Evolutionary conservation across 371 early-diverging fungal genomes (phyloP).

Genomic region (Lichtheimia corymbifera): DNA sequence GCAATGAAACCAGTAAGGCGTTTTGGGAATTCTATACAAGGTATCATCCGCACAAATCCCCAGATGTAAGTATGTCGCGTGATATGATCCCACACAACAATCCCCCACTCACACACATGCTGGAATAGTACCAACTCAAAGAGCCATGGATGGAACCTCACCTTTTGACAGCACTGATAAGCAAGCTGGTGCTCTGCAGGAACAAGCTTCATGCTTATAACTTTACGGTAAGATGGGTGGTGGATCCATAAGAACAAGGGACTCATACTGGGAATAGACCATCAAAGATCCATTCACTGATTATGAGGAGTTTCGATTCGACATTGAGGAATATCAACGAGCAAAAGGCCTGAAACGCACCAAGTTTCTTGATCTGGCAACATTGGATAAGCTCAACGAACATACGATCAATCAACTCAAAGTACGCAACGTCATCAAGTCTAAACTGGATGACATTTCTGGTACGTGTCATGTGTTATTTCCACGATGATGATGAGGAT

Average conservation of each 20-base stretch:
- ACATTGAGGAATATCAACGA: slow-evolving; percentile 58
- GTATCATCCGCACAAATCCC: slow-evolving; percentile 47
- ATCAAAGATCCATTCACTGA: slow-evolving; percentile 70
- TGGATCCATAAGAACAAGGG: not conserved
- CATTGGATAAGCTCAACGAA: slow-evolving; percentile 44
- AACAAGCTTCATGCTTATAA: slow-evolving; percentile 62
- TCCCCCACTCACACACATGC: not conserved
- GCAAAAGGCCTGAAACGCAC: slow-evolving; percentile 32
- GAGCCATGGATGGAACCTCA: slow-evolving; percentile 65
- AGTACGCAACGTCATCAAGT: slow-evolving; percentile 61
- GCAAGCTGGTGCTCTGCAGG: slow-evolving; percentile 53
- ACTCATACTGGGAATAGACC: slow-evolving; percentile 18
- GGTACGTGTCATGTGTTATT: slow-evolving; percentile 22
- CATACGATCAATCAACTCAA: slow-evolving; percentile 38
- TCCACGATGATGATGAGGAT: too few relatives aligned
- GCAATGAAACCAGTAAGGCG: slow-evolving; percentile 58
- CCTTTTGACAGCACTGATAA: slow-evolving; percentile 59
- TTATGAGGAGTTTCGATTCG: slow-evolving; percentile 48
- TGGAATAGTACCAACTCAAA: slow-evolving; percentile 26
- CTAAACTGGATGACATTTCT: slow-evolving; percentile 66
- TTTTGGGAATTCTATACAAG: slow-evolving; percentile 52
- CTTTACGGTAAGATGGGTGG: slow-evolving; percentile 46
- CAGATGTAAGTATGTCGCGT: slow-evolving; percentile 43
- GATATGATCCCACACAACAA: not conserved
- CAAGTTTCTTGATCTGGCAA: slow-evolving; percentile 41